Base-by-base conservation (phyloP, 345 rosid species). In the Arabidopsis suecica region DNA sequence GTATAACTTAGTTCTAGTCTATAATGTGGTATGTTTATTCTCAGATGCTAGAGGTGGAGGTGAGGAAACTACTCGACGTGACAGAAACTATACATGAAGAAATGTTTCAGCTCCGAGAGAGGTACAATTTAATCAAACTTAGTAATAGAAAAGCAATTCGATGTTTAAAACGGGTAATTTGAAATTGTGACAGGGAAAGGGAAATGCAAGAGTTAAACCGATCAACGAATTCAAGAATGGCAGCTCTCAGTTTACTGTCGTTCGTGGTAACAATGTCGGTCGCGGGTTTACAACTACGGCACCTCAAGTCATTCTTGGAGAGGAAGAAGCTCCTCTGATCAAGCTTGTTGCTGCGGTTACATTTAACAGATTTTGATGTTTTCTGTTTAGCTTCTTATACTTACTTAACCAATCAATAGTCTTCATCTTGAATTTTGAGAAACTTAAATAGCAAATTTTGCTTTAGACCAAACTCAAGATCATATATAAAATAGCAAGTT, bases 241-340 rank as follows among this genome's bases (percentile, higher is more conserved):
- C 86, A 4, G 72, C 80, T 86, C 65, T 95, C 33, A 86, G 96
- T 69, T 56, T 86, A 16, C 82, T 95, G 54, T 91, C 97, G 0
- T 86, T 95, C 40, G 32, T 81, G 54, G 81, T 91, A 42, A 83
- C 92, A 72, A 59, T 91, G 48, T 84, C 93, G 0, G 97, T 91
- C n/a, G 97, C 93, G 0, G 93, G 92, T 32, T 25, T 95, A 81
- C 99, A 95, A 63, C 75, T 92, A 14, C 90, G 97, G 97, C 99
- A 95, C 75, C 83, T 95, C 81, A 92, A 92, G 88, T 81, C 86
- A 18, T 95, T 91, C 85, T 92, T 91, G 63, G 82, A 89, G 83
- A 92, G 93, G 75, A 90, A 95, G 89, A 91, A 91, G 83, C 81
- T 78, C 67, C 67, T 77, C 12, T 77, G 42, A 77, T 41, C 48